A percentile compares a stretch with the other conserved stretches of the same genome.
Conservation (phyloP, 169 alveolate species). For the Plasmodium gonderi region DNA sequence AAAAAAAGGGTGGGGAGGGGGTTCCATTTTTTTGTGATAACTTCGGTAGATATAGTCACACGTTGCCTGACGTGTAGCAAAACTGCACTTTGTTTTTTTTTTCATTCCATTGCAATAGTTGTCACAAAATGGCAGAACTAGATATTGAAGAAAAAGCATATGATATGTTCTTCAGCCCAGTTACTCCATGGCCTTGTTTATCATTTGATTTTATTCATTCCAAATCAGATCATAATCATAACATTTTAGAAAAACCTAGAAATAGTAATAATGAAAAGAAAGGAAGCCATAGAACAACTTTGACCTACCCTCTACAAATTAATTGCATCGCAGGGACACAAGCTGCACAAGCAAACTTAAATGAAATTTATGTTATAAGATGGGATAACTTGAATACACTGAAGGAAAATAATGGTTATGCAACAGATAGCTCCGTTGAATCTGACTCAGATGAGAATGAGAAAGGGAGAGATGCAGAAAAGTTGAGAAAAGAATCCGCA, state of each 20-base stretch:
- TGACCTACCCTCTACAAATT: constrained; percentile 29
- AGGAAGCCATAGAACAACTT: background rate
- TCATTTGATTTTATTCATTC: constrained; percentile 80
- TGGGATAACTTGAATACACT: constrained; percentile 47
- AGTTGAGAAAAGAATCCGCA: background rate
- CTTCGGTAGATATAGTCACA: no score
- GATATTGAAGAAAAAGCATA: constrained; percentile 38
- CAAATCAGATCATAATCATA: constrained; percentile 39
- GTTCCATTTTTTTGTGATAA: no score
- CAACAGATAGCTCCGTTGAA: no score
- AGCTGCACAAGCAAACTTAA: constrained; percentile 6
- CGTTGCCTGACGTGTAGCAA: no score
- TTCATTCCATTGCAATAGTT: background rate
- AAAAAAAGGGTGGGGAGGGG: no score
- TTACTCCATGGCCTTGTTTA: constrained; percentile 83
- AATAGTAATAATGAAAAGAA: background rate
- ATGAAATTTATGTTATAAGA: constrained; percentile 18
- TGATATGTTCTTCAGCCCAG: constrained; percentile 45
- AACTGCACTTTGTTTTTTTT: no score
- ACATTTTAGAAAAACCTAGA: background rate
- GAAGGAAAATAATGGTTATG: background rate
- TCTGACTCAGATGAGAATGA: constrained; percentile 13
- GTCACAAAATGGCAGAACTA: constrained; percentile 6
- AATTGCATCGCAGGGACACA: constrained; percentile 52
- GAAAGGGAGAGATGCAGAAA: background rate